phyloP scores from a whole-genome alignment of 257 asterid genomes.

The Solanum sejunctum region DNA sequence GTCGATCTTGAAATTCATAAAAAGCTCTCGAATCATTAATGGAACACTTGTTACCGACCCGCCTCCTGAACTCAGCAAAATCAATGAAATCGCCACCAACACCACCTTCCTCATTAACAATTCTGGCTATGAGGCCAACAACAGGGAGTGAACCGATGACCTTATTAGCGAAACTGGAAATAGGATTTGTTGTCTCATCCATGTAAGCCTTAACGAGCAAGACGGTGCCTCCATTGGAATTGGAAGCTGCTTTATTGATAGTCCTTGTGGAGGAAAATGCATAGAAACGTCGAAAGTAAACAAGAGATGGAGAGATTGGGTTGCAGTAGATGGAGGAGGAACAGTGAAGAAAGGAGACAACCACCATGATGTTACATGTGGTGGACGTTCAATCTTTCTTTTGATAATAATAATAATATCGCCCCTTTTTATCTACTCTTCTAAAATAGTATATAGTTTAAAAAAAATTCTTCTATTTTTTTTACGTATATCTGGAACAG shows the following conservation, averaged over 20 bases:
- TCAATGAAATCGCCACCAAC: conserved; percentile 73
- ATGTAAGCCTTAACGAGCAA: conserved; percentile 44
- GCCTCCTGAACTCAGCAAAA: conserved; percentile 81
- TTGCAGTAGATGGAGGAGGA: conserved; percentile 25
- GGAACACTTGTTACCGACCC: conserved; percentile 87
- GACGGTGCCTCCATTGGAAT: conserved; percentile 23
- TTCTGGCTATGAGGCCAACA: conserved; percentile 71
- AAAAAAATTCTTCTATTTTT: neutral
- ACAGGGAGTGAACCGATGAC: conserved; percentile 86
- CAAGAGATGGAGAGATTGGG: conserved; percentile 35
- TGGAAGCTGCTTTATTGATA: conserved; percentile 7
- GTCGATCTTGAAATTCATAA: conserved; percentile 67
- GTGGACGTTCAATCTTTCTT: conserved; percentile 14
- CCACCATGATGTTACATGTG: conserved; percentile 38
- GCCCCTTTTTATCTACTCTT: conserved; percentile 11
- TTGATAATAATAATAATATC: conserved; percentile 9
- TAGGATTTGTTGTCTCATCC: conserved; percentile 70
- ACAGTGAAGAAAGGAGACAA: conserved; percentile 55
- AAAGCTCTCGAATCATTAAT: conserved; percentile 74
- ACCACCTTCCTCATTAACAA: conserved; percentile 79
- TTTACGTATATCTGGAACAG: too few relatives aligned
- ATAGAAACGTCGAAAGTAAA: conserved; percentile 31
- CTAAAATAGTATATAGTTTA: neutral
- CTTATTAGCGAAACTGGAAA: conserved; percentile 61
- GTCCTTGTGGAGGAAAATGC: conserved; percentile 16